Evolutionary conservation across 2,329 filamentous ascomycete genomes (phyloP).

Genomic region (Colletotrichum agaves): DNA sequence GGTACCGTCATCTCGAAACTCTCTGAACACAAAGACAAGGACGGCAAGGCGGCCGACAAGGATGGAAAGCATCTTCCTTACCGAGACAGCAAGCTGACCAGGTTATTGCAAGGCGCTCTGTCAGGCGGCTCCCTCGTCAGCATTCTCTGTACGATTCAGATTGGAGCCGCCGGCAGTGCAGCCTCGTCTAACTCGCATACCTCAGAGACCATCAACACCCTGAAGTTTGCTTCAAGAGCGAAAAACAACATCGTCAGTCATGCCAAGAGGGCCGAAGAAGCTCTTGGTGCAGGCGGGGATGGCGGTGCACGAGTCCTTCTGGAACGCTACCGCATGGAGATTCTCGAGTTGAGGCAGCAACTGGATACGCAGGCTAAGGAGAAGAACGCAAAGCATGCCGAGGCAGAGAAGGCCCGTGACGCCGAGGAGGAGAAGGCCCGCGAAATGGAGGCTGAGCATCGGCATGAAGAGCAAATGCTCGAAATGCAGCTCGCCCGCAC

Average conservation of each 20-base stretch:
- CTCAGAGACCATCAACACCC: conserved; percentile 90
- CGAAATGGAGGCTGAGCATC: conserved; percentile 83
- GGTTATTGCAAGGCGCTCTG: conserved; percentile 89
- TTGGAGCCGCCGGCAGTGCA: conserved; percentile 79
- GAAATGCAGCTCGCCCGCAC: conserved; percentile 98
- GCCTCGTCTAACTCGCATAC: conserved; percentile 80
- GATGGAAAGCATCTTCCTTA: conserved; percentile 95
- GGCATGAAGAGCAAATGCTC: conserved; percentile 96
- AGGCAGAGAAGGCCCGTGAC: conserved; percentile 70
- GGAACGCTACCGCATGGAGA: conserved; percentile 94
- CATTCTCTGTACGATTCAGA: conserved; percentile 96
- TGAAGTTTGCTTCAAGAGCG: conserved; percentile 95
- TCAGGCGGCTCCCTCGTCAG: conserved; percentile 95
- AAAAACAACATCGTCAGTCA: conserved; percentile 99
- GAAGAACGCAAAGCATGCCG: conserved; percentile 70
- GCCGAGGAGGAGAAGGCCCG: conserved; percentile 78
- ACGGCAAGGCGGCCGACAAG: conserved; percentile 77
- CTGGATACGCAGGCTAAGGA: conserved; percentile 84
- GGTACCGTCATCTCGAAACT: conserved; percentile 94
- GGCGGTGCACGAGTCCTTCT: conserved; percentile 87
- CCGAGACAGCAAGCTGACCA: conserved; percentile 95
- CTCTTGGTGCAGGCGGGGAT: conserved; percentile 82
- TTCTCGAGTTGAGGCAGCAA: conserved; percentile 81
- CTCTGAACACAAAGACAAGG: conserved; percentile 89
- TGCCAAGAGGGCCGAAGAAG: conserved; percentile 94